Base-by-base conservation (phyloP, 306 rosid species). In the Sindora glabra region DNA sequence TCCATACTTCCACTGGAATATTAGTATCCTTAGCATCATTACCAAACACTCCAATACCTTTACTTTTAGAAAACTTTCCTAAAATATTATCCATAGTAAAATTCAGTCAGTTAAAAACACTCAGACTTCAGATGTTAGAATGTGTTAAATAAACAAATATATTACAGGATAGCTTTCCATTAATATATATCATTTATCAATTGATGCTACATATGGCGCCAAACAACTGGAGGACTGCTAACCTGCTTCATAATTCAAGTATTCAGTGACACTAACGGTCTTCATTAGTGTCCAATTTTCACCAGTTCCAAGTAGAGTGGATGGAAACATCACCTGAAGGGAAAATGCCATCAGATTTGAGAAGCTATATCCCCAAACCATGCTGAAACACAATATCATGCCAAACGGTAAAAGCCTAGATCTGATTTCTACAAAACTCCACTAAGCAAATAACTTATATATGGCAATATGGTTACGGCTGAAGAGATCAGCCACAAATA, bases 31-130 rank as follows among this genome's bases (percentile, higher is more conserved):
- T 82, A 24, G 73, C 85, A 72, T 82, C 82, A 8, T 82, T 82
- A 37, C 89, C 85, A 65, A 82, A 82, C 37, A 76, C 89, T 19
- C 89, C 89, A 9, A 79, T 6, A 16, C 85, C 82, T 64, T 66
- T 78, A 30, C 82, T 82, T 72, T 82, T 82, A 8, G 88, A 82
- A 60, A 82, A 82, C 69, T 82, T 82, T 41, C 88, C 88, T 82
- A n/a, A n/a, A n/a, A n/a, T n/a, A n/a, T n/a, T n/a, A n/a, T n/a
- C 64, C 37, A 11, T 17, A 54, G 34, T 21, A 55, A 32, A 32
- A 3, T 32, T 10, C 9, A 10, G 9, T 3, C 37, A 32, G 10
- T 16, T 12, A 15, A 3, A 10, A 19, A 6, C 10, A 59, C n/a
- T 10, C 2, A 6, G 26, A 6, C 6, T 38, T 0, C 12, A 23